phyloP scores from a whole-genome alignment of 148 eudicot genomes.

The Chenopodium album region DNA sequence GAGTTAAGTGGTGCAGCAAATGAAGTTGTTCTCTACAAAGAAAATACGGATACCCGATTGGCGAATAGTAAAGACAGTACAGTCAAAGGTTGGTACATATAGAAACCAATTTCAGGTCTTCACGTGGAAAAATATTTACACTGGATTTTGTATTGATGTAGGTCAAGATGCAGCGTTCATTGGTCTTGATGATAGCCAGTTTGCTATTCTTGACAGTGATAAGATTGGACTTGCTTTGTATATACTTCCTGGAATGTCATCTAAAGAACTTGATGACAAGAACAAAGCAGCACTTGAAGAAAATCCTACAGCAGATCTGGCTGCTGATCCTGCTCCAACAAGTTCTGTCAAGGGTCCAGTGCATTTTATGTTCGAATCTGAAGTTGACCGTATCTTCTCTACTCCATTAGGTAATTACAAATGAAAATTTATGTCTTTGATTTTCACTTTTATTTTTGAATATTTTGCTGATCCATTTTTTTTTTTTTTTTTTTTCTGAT shows the following conservation, averaged over 20 bases:
- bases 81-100: constrained; percentile 54
- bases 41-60: constrained; percentile 65
- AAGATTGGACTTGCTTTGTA: constrained; percentile 76
- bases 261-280: constrained; percentile 59
- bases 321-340: constrained; percentile 45
- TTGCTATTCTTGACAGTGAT: constrained; percentile 92
- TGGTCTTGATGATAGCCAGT: constrained; percentile 80
- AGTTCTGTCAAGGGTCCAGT: constrained; percentile 78
- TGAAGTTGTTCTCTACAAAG: constrained; percentile 89
- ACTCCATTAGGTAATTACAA: constrained; percentile 77
- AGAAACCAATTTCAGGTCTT: constrained; percentile 7
- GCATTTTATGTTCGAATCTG: constrained; percentile 89
- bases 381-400: constrained; percentile 91
- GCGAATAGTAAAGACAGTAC: constrained; percentile 77
- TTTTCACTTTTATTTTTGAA: constrained; percentile 6
- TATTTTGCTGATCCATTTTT: constrained; percentile 35
- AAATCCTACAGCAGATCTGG: constrained; percentile 58
- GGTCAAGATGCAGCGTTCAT: constrained; percentile 96
- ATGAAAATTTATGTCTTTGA: background rate
- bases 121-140: constrained; percentile 2
- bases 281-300: constrained; percentile 56
- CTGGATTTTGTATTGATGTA: constrained; percentile 26
- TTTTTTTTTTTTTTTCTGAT: constrained; percentile 10
- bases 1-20: constrained; percentile 69
- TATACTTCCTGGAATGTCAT: constrained; percentile 70